Percentiles rank a stretch among this genome's conserved stretches.
Conservation (phyloP, 164 flowering plant species). For the Chloranthus sessilifolius region DNA sequence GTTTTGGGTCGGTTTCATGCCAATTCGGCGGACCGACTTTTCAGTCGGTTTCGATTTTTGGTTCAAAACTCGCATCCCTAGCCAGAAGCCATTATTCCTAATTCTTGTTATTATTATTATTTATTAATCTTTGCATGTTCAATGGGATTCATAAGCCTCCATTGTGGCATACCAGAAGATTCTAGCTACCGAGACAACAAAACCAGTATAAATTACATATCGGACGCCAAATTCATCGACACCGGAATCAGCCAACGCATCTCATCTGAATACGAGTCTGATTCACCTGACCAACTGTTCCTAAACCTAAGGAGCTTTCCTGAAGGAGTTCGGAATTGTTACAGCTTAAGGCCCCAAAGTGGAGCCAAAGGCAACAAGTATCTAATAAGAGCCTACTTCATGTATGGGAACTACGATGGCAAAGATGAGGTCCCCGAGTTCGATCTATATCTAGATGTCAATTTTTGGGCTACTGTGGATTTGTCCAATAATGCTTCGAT, state of each 20-base stretch:
- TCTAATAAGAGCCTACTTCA: conserved; percentile 16
- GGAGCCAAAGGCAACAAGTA: not conserved
- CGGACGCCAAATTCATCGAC: conserved; percentile 3
- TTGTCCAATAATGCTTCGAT: not conserved
- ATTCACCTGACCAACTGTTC: not conserved
- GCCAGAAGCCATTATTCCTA: no score
- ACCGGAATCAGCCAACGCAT: not conserved
- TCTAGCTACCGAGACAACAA: conserved; percentile 6
- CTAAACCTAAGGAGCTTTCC: conserved; percentile 5
- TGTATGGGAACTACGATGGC: conserved; percentile 49
- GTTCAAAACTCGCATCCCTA: no score
- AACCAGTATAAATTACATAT: conserved; percentile 1
- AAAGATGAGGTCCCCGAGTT: conserved; percentile 22
- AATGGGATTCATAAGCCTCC: conserved; percentile 9
- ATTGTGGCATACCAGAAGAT: conserved; percentile 7
- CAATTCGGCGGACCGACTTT: no score
- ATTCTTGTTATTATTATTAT: no score
- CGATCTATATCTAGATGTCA: conserved; percentile 35
- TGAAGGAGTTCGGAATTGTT: conserved; percentile 4
- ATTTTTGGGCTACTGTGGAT: conserved; percentile 26
- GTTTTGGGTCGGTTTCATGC: no score
- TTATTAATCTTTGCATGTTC: not conserved
- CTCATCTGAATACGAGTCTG: not conserved
- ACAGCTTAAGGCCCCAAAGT: not conserved
- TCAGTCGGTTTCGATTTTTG: no score